These are phyloP conservation scores for Colletotrichum sp. DNA, from an alignment of 2,329 filamentous ascomycete genomes.

Conservation along the genomic window DNA sequence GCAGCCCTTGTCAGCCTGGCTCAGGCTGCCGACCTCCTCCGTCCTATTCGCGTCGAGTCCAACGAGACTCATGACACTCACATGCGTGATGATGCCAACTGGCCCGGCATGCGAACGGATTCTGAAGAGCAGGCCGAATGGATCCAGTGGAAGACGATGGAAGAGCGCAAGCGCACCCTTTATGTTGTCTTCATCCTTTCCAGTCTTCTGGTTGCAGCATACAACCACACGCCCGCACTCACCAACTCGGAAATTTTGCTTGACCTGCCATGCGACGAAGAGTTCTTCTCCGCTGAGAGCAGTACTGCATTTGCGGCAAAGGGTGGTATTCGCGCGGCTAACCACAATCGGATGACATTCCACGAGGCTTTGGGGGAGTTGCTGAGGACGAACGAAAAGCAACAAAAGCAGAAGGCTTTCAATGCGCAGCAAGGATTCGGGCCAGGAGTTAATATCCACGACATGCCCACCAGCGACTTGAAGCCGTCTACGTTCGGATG, in stretches of 20 bases:
- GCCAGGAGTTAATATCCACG: conserved; percentile 43
- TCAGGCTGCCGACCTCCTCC: conserved; percentile 78
- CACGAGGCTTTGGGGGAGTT: conserved; percentile 82
- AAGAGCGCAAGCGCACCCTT: conserved; percentile 92
- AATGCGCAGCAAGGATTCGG: conserved; percentile 51
- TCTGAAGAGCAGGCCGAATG: conserved; percentile 74
- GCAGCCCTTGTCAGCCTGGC: conserved; percentile 90
- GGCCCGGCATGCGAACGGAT: conserved; percentile 51
- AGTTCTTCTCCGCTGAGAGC: conserved; percentile 84
- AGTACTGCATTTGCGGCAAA: conserved; percentile 81
- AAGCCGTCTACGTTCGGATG: conserved; percentile 92
- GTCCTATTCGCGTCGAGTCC: conserved; percentile 49
- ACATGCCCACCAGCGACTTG: conserved; percentile 62
- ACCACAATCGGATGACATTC: conserved; percentile 78
- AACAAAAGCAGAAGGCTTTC: conserved; percentile 60
- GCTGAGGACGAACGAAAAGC: conserved; percentile 75
- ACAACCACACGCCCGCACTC: conserved; percentile 89
- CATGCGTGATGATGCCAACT: conserved; percentile 58
- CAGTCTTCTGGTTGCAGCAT: conserved; percentile 87
- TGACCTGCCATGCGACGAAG: conserved; percentile 91
- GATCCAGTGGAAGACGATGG: conserved; percentile 85
- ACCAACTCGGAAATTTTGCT: conserved; percentile 93
- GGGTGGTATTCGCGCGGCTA: conserved; percentile 73
- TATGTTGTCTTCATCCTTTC: conserved; percentile 92
- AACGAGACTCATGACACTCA: conserved; percentile 59